Base-by-base conservation (phyloP, 1,284 basidiomycete species). In the Pseudozyma hubeiensis region DNA sequence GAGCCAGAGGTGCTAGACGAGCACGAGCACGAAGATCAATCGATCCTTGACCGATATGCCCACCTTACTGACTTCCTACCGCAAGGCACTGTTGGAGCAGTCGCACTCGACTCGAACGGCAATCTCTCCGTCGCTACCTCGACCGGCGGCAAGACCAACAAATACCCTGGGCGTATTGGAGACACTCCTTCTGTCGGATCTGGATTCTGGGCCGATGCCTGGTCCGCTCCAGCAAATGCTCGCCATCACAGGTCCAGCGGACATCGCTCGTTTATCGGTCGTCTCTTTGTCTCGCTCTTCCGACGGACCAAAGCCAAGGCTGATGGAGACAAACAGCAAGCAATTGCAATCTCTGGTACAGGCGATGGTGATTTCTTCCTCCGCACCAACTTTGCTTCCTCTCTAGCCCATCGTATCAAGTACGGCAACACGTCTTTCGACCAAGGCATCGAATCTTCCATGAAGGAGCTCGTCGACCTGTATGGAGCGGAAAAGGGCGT, bases 321-420 rank as follows among this genome's bases (percentile, higher is more conserved):
- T 19, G 19, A 10, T 19, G 24, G 35, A 48, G 2, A 8, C n/a
- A 19, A 44, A 34, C 16, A 47, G 39, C 45, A 82, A n/a, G 90
- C 89, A 1, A 85, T 93, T n/a, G 92, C 91, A 0, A 85, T 93
- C 29, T 92, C 91, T 40, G 91, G 92, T 0, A 93, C 92, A 13
- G 92, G 92, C 4, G 90, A 93, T 77, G 92, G 92, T 60, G 92
- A 93, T 85, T 91, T 91, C 81, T 93, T 91, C 82, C 92, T 93
- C 59, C 87, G 92, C 46, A 88, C 87, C 57, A 88, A 88, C 30
- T 89, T 90, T 1, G 91, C 89, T 0, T 87, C 87, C 2, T 89
- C 89, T 0, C 87, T 93, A 41, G 90, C 90, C 5, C 88, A 87
- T 63, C 88, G 91, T 34, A 89, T 93, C 84, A 88, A 88, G 68